Evolutionary conservation across 2,329 filamentous ascomycete species (phyloP), one percentile per base, ranked within the genome.

Genomic region (Apiospora aurea): DNA sequence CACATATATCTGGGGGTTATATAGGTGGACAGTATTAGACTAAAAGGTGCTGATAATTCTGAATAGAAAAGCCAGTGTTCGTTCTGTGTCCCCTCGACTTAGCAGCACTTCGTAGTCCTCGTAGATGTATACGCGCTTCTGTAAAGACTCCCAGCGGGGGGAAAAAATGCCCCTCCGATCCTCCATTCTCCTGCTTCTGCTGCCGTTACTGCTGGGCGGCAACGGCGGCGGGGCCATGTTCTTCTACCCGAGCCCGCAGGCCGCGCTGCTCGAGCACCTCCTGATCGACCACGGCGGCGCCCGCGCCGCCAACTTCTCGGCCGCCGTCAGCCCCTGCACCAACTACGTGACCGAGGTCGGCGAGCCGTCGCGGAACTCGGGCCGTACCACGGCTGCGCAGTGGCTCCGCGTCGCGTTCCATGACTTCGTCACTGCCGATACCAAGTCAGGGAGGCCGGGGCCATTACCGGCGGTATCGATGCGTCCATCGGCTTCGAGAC

Each of bases 271-370:
- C 1, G 77, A 79, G 69, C 77, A 78, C 64, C 77, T 79, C 41
- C 67, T 78, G 1, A 76, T 78, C 13, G 77, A 78, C 70, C 77
- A 76, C 72, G 76, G 76, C 76, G 77, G 70, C 21, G 76, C 76
- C 0, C 75, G 76, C 44, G 77, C 77, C 0, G 77, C 76, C 14
- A 78, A 78, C 68, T 78, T 78, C 70, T 77, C 76, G 3, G 72
- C 76, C 24, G 77, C 77, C n/a, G 76, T 78, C 68, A 78, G 76
- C 47, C 77, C 77, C 5, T 78, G 77, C 66, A 75, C 74, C 8
- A 75, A 75, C 53, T 78, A 78, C 46, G 77, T 78, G 44, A 78
- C 77, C 18, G 69, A 76, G 69, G 72, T 74, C 7, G 77, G 77
- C 2, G 64, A 68, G 34, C 69, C 75, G 0, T 76, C 77, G 14